A percentile compares a stretch with the other conserved stretches of the same genome.
Conservation (phyloP, 1,284 basidiomycete species). For the Gastroboletus turbinatus region DNA sequence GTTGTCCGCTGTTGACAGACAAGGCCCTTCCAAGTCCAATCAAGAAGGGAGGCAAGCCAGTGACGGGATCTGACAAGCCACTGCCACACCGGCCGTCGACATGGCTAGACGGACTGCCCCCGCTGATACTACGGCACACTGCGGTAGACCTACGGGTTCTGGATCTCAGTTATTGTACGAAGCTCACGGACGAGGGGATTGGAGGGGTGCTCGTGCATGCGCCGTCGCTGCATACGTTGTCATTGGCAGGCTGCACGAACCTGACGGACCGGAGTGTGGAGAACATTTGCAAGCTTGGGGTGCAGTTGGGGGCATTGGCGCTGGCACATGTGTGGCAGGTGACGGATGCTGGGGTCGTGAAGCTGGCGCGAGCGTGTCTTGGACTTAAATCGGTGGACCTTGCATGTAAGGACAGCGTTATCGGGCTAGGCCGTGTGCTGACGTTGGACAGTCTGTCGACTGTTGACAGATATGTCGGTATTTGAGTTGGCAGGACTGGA, state of each 20-base stretch:
- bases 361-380: slow-evolving; percentile 70
- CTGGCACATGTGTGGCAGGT: slow-evolving; percentile 79
- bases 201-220: slow-evolving; percentile 80
- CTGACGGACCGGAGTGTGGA: slow-evolving; percentile 77
- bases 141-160: slow-evolving; percentile 75
- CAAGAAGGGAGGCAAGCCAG: slow-evolving; percentile 31
- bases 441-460: slow-evolving; percentile 61
- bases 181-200: slow-evolving; percentile 77
- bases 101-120: slow-evolving; percentile 58
- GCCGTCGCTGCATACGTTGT: slow-evolving; percentile 76
- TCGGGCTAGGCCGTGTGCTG: slow-evolving; percentile 9
- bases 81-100: slow-evolving; percentile 52
- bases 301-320: slow-evolving; percentile 79
- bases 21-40: slow-evolving; percentile 72
- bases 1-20: slow-evolving; percentile 72
- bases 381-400: slow-evolving; percentile 83
- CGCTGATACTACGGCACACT: slow-evolving; percentile 56
- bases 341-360: slow-evolving; percentile 79
- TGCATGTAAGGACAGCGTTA: slow-evolving; percentile 60
- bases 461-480: slow-evolving; percentile 83
- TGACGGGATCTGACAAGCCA: slow-evolving; percentile 41
- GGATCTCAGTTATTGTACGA: slow-evolving; percentile 73
- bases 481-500: slow-evolving; percentile 77
- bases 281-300: slow-evolving; percentile 71
- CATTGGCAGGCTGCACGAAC: slow-evolving; percentile 78